Evolutionary conservation across 1,139 yeast species (phyloP).

Genomic region (Kodamaea sp.): DNA sequence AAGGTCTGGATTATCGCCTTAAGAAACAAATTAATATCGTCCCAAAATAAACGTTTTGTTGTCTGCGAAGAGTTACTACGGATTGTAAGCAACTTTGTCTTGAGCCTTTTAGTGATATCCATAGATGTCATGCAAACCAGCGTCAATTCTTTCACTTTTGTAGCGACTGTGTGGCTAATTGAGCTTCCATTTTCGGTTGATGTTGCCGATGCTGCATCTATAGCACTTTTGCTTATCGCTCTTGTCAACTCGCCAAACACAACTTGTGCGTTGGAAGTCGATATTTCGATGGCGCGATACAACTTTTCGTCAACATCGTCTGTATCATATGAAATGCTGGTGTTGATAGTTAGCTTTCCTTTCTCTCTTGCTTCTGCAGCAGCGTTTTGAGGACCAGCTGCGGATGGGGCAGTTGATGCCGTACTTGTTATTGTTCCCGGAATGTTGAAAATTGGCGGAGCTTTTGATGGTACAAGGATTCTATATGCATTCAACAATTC

Average conservation of each 20-base stretch:
- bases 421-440: slow-evolving; percentile 10
- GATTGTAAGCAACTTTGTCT: slow-evolving; percentile 52
- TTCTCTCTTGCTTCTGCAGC: slow-evolving; percentile 18
- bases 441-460: slow-evolving; percentile 10
- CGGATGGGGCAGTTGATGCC: slow-evolving; percentile 7
- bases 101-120: slow-evolving; percentile 71
- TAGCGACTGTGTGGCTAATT: slow-evolving; percentile 45
- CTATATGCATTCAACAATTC: slow-evolving; percentile 75
- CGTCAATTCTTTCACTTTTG: slow-evolving; percentile 74
- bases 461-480: slow-evolving; percentile 39
- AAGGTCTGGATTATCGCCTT: slow-evolving; percentile 80
- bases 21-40: slow-evolving; percentile 76
- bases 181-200: slow-evolving; percentile 13
- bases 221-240: slow-evolving; percentile 71
- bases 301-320: slow-evolving; percentile 72
- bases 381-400: slow-evolving; percentile 13
- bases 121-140: slow-evolving; percentile 75
- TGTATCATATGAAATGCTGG: slow-evolving; percentile 23
- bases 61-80: slow-evolving; percentile 48
- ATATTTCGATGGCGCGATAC: slow-evolving; percentile 67
- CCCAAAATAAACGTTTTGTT: slow-evolving; percentile 73
- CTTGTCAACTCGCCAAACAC: slow-evolving; percentile 77
- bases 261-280: slow-evolving; percentile 72
- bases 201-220: slow-evolving; percentile 38
- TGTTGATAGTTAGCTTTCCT: slow-evolving; percentile 25